These are phyloP conservation scores for Boletellus deceptivus DNA, from an alignment of 1,284 basidiomycete species.

Conservation along the genomic window DNA sequence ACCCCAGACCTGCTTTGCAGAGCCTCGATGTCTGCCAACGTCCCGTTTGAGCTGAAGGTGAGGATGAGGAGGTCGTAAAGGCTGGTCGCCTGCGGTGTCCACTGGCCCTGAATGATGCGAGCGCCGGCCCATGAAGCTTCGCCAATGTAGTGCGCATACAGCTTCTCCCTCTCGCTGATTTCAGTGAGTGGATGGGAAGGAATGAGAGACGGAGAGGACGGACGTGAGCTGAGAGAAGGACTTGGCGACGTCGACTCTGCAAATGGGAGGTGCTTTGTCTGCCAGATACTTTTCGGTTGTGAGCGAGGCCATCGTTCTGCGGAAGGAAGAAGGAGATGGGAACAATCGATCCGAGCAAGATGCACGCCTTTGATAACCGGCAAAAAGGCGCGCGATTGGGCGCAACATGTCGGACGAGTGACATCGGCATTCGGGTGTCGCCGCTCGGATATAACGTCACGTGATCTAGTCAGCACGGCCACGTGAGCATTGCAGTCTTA, in stretches of 20 bases:
- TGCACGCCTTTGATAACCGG: constrained; percentile 11
- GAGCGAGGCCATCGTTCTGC: constrained; percentile 36
- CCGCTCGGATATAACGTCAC: background rate
- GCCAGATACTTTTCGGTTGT: constrained; percentile 65
- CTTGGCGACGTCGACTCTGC: constrained; percentile 61
- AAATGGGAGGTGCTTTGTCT: constrained; percentile 66
- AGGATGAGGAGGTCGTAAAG: constrained; percentile 70
- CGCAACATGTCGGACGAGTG: constrained; percentile 3
- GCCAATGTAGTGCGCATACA: constrained; percentile 70
- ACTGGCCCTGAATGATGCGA: constrained; percentile 79
- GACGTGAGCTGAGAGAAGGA: constrained; percentile 70
- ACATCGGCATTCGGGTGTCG: background rate
- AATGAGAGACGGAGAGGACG: constrained; percentile 7
- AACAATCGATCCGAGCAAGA: constrained; percentile 14
- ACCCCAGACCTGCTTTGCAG: constrained; percentile 51
- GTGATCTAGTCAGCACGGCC: no score
- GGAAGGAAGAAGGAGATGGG: background rate
- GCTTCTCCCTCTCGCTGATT: constrained; percentile 64
- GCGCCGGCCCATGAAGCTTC: constrained; percentile 79
- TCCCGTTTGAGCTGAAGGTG: constrained; percentile 60
- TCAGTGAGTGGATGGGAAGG: background rate
- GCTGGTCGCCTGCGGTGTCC: constrained; percentile 58
- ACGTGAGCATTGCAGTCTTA: no score
- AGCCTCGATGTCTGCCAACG: constrained; percentile 53
- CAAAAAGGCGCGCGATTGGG: constrained; percentile 6